Base-by-base conservation (phyloP, 768 basidiomycete species). In the Leccinellum albellum region DNA sequence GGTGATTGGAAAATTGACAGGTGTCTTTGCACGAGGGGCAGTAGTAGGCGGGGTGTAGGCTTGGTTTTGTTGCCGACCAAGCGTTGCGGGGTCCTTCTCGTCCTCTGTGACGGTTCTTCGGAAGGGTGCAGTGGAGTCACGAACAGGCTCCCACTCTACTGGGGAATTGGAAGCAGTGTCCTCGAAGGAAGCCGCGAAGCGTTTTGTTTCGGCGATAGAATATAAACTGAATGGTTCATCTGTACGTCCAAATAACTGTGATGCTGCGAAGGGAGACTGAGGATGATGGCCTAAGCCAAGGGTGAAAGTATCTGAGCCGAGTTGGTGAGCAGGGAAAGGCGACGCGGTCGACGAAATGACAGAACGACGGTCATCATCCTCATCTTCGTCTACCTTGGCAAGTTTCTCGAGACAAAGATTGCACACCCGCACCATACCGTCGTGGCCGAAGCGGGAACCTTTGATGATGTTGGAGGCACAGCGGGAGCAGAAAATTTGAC, bases 401-500 rank as follows among this genome's bases (percentile, higher is more conserved):
- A 95, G 83, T 72, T 94, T 94, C 62, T 91, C 88, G n/a, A 96
- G 78, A 71, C 96, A 98, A 14, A 97, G 77, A 64, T 98, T 98
- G 74, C 97, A 99, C 9, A 97, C 89, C 54, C 97, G 85, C 51
- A 99, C 82, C 83, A 91, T 91, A n/a, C 94, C 94, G 53, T 96
- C 89, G 58, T 93, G 88, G 4, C 95, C 94, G 66, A 97, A 98
- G 7, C 94, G 86, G 13, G 86, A 81, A 15, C 94, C 95, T 62
- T 94, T 95, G 72, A 98, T 94, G 63, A 97, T 89, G 65, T 97
- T 96, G 29, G 94, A 95, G 3, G 97, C 94, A 71, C 97, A 99
- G 9, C 94, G 85, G 31, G 92, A 93, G 72, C 97, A 99, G 70
- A 98, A 99, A 70, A 99, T 95, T 72, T 97, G 95, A 31, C 95